Conservation (phyloP, 176 grass and related monocot species). For the Carex pumila region DNA sequence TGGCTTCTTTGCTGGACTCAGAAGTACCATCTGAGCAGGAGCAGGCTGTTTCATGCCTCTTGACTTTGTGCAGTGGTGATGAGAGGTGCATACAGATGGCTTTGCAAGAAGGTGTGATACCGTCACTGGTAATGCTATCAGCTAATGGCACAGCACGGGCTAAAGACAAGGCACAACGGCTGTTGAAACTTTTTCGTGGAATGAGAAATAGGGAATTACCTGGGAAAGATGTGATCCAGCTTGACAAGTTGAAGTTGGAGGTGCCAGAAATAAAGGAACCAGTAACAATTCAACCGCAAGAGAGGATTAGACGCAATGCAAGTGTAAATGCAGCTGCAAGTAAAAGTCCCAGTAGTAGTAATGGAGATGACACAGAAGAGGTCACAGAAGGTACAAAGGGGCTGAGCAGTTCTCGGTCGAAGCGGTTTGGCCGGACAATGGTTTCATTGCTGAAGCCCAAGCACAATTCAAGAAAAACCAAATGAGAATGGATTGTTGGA, state of each 20-base stretch:
- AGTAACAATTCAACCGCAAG: background rate
- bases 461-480: background rate
- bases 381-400: background rate
- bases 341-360: background rate
- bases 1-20: slow-evolving; percentile 49
- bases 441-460: slow-evolving; percentile 35
- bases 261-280: background rate
- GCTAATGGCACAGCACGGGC: slow-evolving; percentile 42
- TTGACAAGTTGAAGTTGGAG: slow-evolving; percentile 25
- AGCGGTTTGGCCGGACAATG: slow-evolving; percentile 30
- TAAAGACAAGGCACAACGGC: slow-evolving; percentile 62
- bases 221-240: slow-evolving; percentile 25
- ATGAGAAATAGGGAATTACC: slow-evolving; percentile 52
- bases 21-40: slow-evolving; percentile 45
- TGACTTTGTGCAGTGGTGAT: slow-evolving; percentile 46
- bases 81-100: slow-evolving; percentile 40
- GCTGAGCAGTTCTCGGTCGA: slow-evolving; percentile 40
- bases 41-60: slow-evolving; percentile 63
- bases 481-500: background rate
- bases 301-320: slow-evolving; percentile 15
- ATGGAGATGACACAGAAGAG: background rate
- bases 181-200: slow-evolving; percentile 64
- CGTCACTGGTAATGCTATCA: slow-evolving; percentile 47
- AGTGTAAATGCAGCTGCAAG: background rate
- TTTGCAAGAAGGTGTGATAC: slow-evolving; percentile 76